These are phyloP conservation scores for Fusarium armeniacum DNA, from an alignment of 2,329 filamentous ascomycete species.

Conservation along the genomic window DNA sequence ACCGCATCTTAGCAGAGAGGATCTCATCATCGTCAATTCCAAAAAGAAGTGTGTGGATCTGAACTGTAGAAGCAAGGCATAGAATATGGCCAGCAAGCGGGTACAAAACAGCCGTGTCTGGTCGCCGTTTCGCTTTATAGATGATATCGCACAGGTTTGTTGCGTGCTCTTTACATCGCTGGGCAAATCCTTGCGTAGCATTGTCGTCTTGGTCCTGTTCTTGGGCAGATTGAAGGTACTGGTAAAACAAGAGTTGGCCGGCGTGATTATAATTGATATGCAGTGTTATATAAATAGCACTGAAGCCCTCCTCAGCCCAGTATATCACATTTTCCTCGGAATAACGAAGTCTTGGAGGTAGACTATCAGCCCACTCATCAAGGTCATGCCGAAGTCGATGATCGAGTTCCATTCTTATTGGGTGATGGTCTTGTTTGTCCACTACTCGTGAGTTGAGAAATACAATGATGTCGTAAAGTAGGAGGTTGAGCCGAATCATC, in stretches of 20 bases:
- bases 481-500: slow-evolving; percentile 6
- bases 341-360: neutral
- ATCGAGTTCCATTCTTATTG: neutral
- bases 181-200: neutral
- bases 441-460: neutral
- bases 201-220: neutral
- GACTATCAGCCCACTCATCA: neutral
- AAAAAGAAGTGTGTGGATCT: slow-evolving; percentile 9
- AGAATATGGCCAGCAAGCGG: slow-evolving; percentile 7
- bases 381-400: neutral
- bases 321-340: slow-evolving; percentile 1
- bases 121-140: neutral
- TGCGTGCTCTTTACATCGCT: slow-evolving; percentile 5
- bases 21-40: slow-evolving; percentile 48
- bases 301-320: neutral
- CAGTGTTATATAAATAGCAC: slow-evolving; percentile 1
- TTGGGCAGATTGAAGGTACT: neutral
- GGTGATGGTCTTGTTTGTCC: neutral
- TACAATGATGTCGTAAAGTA: neutral
- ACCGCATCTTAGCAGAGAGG: slow-evolving; percentile 48
- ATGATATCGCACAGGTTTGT: slow-evolving; percentile 6
- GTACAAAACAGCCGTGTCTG: neutral
- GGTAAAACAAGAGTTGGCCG: slow-evolving; percentile 7
- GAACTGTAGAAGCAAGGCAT: neutral
- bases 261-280: slow-evolving; percentile 12